A percentile compares a stretch with the other conserved stretches of the same genome.
Evolutionary conservation across 2,329 filamentous ascomycete genomes (phyloP).

Genomic region (Cladosporium sp.): DNA sequence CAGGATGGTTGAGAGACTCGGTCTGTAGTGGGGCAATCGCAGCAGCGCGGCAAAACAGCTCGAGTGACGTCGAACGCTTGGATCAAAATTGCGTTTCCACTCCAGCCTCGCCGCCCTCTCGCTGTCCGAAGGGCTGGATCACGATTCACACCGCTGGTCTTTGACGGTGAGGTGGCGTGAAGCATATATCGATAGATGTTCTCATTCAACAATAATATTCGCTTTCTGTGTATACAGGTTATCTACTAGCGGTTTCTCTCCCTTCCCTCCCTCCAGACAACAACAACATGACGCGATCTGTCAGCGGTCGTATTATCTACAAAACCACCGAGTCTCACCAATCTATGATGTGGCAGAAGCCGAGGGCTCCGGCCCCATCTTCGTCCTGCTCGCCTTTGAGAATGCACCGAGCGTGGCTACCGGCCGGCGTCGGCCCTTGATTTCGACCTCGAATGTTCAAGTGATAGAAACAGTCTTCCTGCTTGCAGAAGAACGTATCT

Average conservation of each 20-base stretch:
- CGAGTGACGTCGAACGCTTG: constrained; percentile 5
- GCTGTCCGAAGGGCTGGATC: too few relatives aligned
- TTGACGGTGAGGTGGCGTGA: too few relatives aligned
- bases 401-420: constrained; percentile 6
- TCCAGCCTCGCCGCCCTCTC: too few relatives aligned
- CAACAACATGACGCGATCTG: background rate
- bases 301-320: constrained; percentile 11
- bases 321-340: constrained; percentile 9
- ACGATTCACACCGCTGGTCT: too few relatives aligned
- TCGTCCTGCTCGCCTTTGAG: constrained; percentile 1
- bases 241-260: too few relatives aligned
- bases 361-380: constrained; percentile 7
- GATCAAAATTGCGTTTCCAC: too few relatives aligned
- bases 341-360: constrained; percentile 12
- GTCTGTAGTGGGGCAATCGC: constrained; percentile 10
- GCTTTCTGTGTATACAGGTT: too few relatives aligned
- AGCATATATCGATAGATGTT: too few relatives aligned
- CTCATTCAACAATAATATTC: too few relatives aligned
- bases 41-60: background rate
- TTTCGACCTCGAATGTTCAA: background rate
- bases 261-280: too few relatives aligned
- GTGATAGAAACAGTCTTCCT: too few relatives aligned
- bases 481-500: too few relatives aligned
- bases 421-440: constrained; percentile 4
- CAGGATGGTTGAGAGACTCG: constrained; percentile 7